phyloP scores from a whole-genome alignment of 164 flowering plant genomes.

The Tinospora cordifolia region DNA sequence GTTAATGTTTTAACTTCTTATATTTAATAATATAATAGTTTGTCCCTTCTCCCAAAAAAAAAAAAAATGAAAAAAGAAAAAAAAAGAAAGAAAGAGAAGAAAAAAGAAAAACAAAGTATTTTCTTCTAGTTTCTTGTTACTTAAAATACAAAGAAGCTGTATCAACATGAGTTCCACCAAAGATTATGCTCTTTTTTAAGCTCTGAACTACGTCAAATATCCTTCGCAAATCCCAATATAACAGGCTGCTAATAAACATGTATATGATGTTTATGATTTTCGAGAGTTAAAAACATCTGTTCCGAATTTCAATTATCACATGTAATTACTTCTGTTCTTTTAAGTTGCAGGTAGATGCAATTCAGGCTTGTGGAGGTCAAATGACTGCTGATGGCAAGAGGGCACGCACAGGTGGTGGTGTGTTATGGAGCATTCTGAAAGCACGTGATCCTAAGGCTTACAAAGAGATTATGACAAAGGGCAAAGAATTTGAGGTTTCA shows the following conservation, averaged over 20 bases:
- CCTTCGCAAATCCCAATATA: background rate
- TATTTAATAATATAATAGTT: too few relatives aligned
- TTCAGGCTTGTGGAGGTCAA: conserved; percentile 95
- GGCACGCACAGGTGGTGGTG: conserved; percentile 67
- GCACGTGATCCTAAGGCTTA: conserved; percentile 70
- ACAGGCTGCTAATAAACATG: background rate
- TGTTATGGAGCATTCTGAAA: conserved; percentile 86
- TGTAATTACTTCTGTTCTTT: conserved; percentile 3
- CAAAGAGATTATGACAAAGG: conserved; percentile 76
- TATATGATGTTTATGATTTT: background rate
- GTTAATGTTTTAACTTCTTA: too few relatives aligned
- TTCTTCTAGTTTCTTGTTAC: too few relatives aligned
- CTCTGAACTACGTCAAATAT: background rate
- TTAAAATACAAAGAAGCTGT: background rate
- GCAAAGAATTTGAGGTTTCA: conserved; percentile 84
- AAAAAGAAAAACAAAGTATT: too few relatives aligned
- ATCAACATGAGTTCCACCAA: background rate
- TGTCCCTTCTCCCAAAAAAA: too few relatives aligned
- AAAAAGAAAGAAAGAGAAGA: too few relatives aligned
- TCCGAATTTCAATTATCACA: background rate
- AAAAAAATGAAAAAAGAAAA: too few relatives aligned
- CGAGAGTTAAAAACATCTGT: background rate
- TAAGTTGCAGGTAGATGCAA: conserved; percentile 67
- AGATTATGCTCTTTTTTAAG: background rate
- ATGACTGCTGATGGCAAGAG: conserved; percentile 79